Evolutionary conservation across 306 rosid species (phyloP), one percentile per base, ranked within the genome.

Genomic region (Potentilla sterilis): DNA sequence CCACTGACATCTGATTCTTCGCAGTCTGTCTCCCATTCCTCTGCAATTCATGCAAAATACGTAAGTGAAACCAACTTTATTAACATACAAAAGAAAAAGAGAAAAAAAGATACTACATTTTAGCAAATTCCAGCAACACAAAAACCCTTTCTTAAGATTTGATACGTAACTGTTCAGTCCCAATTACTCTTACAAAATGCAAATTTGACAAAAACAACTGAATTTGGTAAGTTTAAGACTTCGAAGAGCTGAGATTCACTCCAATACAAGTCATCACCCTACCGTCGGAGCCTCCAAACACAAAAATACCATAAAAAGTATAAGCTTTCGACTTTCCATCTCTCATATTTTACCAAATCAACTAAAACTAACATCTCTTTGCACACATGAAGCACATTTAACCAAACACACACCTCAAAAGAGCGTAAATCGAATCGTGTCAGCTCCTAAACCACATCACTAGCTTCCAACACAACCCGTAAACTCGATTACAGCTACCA

Each of bases 1-100:
- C 98, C 98, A 79, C 98, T 92, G 69, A 94, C 98, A 81, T 94
- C 98, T 9, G 98, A 94, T 83, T 92, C 98, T 83, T 92, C 96
- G 37, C 97, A 92, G 77, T 94, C 97, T 6, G 98, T 88, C 82
- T 94, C 98, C 80, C 96, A 94, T 86, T 92, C 98, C 86, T 88
- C 98, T 90, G 95, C 86, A 80, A 79, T 82, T 32, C 71, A 78
- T 66, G 46, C 84, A 82, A 52, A 54, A 48, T 16, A 57, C 3
- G 42, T 82, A 32, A 69, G 75, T 46, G 58, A 41, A 18, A 47
- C 21, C 16, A 9, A 65, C 69, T 19, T 38, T 2, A 4, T 57
- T 19, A 44, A 32, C 70, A 69, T 14, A 10, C 59, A 6, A 4
- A 69, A 18, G 2, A 43, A 7, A 1, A 65, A 55, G 15, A 38